phyloP scores from a whole-genome alignment of 352 stramenopile species.

The Pythium oligandrum region DNA sequence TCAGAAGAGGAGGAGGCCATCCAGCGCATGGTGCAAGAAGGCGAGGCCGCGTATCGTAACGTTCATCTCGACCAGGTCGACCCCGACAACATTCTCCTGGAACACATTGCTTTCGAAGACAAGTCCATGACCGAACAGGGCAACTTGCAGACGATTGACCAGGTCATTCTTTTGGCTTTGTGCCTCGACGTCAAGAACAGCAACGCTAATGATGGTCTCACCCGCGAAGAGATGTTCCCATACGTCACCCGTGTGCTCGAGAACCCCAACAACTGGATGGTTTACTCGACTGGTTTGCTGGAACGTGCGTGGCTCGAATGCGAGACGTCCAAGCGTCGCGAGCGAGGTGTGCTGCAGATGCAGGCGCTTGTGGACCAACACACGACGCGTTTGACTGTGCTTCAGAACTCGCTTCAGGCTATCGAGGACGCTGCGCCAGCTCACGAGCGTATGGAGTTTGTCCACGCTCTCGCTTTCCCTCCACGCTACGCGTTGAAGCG shows the following conservation, averaged over 20 bases:
- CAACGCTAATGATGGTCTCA: slow-evolving; percentile 93
- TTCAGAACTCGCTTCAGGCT: slow-evolving; percentile 71
- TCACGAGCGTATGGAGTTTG: slow-evolving; percentile 86
- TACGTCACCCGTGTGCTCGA: slow-evolving; percentile 92
- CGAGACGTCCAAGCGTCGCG: slow-evolving; percentile 88
- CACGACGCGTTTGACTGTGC: slow-evolving; percentile 90
- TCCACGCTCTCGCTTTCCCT: slow-evolving; percentile 92
- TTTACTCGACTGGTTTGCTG: slow-evolving; percentile 93
- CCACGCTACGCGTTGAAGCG: slow-evolving; percentile 91
- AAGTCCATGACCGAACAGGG: slow-evolving; percentile 49
- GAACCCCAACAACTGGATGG: slow-evolving; percentile 95
- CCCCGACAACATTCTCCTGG: slow-evolving; percentile 87
- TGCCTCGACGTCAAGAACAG: slow-evolving; percentile 97
- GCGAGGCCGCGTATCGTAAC: slow-evolving; percentile 62
- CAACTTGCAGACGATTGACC: slow-evolving; percentile 75
- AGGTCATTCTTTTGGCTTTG: slow-evolving; percentile 91
- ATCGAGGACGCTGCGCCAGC: slow-evolving; percentile 91
- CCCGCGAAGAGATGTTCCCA: slow-evolving; percentile 93
- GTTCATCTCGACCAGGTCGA: slow-evolving; percentile 89
- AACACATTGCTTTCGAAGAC: slow-evolving; percentile 89
- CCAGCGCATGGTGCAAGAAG: slow-evolving; percentile 57
- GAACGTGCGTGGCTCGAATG: slow-evolving; percentile 94
- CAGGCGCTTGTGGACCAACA: slow-evolving; percentile 96
- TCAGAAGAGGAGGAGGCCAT: slow-evolving; percentile 48
- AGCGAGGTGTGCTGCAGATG: slow-evolving; percentile 95